Evolutionary conservation across 805 yeast species (phyloP), one percentile per base, ranked within the genome.

Genomic region (Candida ponderosae): DNA sequence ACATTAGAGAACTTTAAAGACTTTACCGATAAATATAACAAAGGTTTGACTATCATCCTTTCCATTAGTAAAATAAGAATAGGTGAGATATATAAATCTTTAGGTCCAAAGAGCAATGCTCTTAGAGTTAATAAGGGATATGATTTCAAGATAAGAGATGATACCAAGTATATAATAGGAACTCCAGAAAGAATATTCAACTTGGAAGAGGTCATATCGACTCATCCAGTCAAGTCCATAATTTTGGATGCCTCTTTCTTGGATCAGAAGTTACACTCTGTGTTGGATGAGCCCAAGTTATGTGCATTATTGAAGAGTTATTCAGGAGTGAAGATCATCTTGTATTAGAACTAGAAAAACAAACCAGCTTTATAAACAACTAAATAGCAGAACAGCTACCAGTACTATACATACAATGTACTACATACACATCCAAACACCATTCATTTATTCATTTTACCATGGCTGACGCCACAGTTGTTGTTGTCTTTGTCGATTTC

Each of bases 51-150:
- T 1, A 48, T 64, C 63, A 70, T 59, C 54, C 76, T 44, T 58
- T 80, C 89, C 1, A 72, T 82, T 66, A 85, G 95, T 0, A 93
- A 95, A 10, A 64, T 87, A 18, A 70, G 97, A 46, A 93, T 87
- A 2, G 90, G 96, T 51, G 96, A 89, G 50, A 70, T 87, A 3
- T 81, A 74, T 52, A 72, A 95, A 45, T 76, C 83, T 1, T 51
- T 74, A 57, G 56, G 56, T 0, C 51, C 53, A 23, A 51, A 53
- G 29, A 33, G 55, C 2, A 47, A 45, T 14, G 48, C 54, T 1
- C 37, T 50, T 23, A 53, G 43, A 26, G 50, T 53, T 14, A 56
- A 55, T 11, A 53, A 51, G 32, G 57, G 56, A 1, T 53, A 53
- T 31, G 53, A 49, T 13, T 39, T 45, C 32, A 41, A 38, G 20